Conservation (phyloP, 176 grass and related monocot species). For the barley (Hordeum vulgare) region MorexV3_pseudomolecules_assembly NC_058520.1:365966574-365967073, state of each 20-base stretch:
- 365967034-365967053: constrained; percentile 12
- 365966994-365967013: not conserved
- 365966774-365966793: no score
- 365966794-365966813: no score
- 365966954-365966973: no score
- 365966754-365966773: no score
- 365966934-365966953: not conserved
- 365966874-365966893: not conserved
- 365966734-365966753: not conserved
- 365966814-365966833: no score
- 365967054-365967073: not conserved
- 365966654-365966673: not conserved
- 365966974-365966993: not conserved
- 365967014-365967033: not conserved
- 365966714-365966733: not conserved
- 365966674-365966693: not conserved
- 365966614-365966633: no score
- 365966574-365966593: no score
- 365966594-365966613: no score
- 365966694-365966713: not conserved
- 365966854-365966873: constrained; percentile 1
- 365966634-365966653: no score
- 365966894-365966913: not conserved
- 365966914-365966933: not conserved
- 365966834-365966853: constrained; percentile 16